Evolutionary conservation across 164 flowering plant species (phyloP), one percentile per base, ranked within the genome.

Genomic region (Piper longum): DNA sequence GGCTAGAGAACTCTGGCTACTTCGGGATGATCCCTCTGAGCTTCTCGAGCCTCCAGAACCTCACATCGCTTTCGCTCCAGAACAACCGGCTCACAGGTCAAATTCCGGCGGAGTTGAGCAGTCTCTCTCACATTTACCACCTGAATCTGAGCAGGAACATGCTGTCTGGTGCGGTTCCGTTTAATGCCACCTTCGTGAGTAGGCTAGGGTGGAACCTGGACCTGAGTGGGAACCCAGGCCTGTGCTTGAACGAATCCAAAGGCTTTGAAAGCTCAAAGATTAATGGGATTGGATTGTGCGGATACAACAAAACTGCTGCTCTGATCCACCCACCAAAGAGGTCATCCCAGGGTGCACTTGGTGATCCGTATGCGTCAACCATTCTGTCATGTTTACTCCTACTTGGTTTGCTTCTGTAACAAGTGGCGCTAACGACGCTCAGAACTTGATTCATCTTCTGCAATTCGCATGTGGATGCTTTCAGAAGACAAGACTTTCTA

Each of bases 111-210:
- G 80, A 81, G 6, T 74, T 87, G 40, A 71, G 79, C 18, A 62
- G 56, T 44, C 76, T 87, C 16, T 71, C 83, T 17, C 92, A 79
- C 66, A 77, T 90, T 0, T 87, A 84, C 71, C 95, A 90, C 76
- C 56, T 90, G 79, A 90, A 90, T 73, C 73, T 90, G 39, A 90
- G 95, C 71, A 78, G 83, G 43, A 90, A 90, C 73, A 64, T 75
- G 69, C 69, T 90, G 75, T 69, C 57, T 60, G 97, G 97, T 41
- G 82, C 75, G 26, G 85, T 90, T 36, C 90, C 95, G 45, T 86
- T 90, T 75, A 74, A 80, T 60, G 63, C 81, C 57, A 78, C 76
- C 45, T 90, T 87, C 69, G 66, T 81, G 56, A 78, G 66, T 44
- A 85, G 97, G 61, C 57, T 87, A 40, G 92, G 95, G 5, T 84